These are phyloP conservation scores for Didymella segeticola DNA, from an alignment of 2,329 filamentous ascomycete genomes.

Conservation along the genomic window DNA sequence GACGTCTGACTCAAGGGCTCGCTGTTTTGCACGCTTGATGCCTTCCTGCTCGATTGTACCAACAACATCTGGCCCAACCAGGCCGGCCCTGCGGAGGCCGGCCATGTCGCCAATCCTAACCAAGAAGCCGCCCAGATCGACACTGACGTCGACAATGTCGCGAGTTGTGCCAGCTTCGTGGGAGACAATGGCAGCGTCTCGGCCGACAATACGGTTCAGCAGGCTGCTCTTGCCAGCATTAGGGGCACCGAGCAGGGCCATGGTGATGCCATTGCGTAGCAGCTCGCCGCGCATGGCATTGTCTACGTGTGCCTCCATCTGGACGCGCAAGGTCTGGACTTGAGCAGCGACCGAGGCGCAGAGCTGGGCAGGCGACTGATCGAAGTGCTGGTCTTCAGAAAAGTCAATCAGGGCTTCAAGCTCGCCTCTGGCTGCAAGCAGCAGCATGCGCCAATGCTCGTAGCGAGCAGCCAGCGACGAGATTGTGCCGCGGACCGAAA, in stretches of 20 bases:
- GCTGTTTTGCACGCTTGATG: constrained; percentile 82
- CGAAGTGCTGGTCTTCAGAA: constrained; percentile 95
- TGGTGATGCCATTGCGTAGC: constrained; percentile 80
- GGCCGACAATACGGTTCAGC: constrained; percentile 86
- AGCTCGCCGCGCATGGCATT: constrained; percentile 86
- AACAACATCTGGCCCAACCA: constrained; percentile 54
- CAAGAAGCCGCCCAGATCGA: constrained; percentile 88
- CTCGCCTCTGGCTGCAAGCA: constrained; percentile 85
- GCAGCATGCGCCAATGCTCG: constrained; percentile 77
- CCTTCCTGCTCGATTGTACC: constrained; percentile 86
- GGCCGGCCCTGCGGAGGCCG: constrained; percentile 69
- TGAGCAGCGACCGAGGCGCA: constrained; percentile 72
- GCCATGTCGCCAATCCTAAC: constrained; percentile 97
- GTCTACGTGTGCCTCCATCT: constrained; percentile 72
- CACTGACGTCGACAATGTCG: constrained; percentile 88
- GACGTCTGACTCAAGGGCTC: constrained; percentile 83
- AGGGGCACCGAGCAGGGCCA: constrained; percentile 87
- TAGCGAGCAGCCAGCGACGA: constrained; percentile 76
- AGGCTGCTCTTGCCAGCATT: constrained; percentile 96
- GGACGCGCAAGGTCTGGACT: constrained; percentile 65
- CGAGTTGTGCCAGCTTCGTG: constrained; percentile 90
- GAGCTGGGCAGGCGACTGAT: constrained; percentile 79
- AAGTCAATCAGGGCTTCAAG: constrained; percentile 97
- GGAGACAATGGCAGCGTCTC: constrained; percentile 95
- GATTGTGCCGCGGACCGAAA: constrained; percentile 80